phyloP scores from a whole-genome alignment of 2,329 filamentous ascomycete species.

The Nemania bipapillata region DNA sequence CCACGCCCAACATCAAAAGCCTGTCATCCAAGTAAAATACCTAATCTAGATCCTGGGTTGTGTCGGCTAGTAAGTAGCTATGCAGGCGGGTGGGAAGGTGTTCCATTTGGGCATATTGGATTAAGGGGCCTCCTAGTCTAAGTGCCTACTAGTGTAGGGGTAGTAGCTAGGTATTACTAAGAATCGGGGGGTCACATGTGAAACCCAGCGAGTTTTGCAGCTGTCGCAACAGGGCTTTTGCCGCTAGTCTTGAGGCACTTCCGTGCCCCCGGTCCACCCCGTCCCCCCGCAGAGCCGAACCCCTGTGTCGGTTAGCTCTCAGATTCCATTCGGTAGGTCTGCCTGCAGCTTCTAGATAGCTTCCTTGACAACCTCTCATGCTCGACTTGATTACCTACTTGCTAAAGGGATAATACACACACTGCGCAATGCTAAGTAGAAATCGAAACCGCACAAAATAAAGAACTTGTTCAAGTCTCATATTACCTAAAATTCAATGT shows the following conservation, averaged over 20 bases:
- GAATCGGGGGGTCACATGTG: conserved; percentile 36
- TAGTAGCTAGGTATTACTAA: neutral
- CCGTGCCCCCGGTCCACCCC: conserved; percentile 41
- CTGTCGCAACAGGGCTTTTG: conserved; percentile 43
- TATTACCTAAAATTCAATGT: neutral
- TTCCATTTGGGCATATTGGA: neutral
- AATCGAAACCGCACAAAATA: neutral
- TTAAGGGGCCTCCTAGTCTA: conserved; percentile 1
- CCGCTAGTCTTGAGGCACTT: conserved; percentile 48
- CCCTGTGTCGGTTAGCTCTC: conserved; percentile 42
- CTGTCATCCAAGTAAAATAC: neutral
- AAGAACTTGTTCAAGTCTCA: neutral
- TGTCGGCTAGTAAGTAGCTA: too few species aligned
- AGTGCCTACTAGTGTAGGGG: neutral
- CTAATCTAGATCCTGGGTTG: too few species aligned
- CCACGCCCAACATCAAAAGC: too few species aligned
- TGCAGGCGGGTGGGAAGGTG: too few species aligned
- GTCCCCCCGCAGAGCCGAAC: conserved; percentile 22
- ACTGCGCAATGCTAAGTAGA: neutral
- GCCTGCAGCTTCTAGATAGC: neutral
- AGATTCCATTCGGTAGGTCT: conserved; percentile 25
- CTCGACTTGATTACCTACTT: neutral
- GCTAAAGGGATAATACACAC: neutral
- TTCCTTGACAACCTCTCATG: neutral
- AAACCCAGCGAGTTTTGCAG: conserved; percentile 49